Conservation (phyloP, 805 yeast species). For the Hanseniaspora jakobsenii region DNA sequence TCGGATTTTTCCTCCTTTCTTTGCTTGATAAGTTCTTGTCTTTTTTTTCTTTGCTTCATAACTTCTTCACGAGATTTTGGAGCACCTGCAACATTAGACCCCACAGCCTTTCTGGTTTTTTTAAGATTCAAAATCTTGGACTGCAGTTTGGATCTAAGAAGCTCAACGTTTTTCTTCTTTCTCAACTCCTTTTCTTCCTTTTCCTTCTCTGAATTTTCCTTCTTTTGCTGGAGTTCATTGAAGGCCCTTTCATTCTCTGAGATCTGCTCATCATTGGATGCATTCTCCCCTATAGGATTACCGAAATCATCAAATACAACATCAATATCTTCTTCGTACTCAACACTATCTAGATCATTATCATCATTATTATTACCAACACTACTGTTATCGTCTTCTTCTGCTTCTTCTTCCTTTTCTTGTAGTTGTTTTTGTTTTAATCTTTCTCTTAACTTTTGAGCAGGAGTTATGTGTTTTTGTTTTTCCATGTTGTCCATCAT, state of each 20-base stretch:
- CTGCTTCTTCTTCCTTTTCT: constrained; percentile 21
- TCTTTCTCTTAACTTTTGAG: constrained; percentile 16
- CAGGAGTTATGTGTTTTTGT: constrained; percentile 16
- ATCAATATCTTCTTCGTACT: constrained; percentile 28
- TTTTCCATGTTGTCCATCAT: constrained; percentile 19
- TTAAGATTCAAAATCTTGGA: constrained; percentile 56
- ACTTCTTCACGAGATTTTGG: constrained; percentile 76
- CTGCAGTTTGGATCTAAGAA: constrained; percentile 67
- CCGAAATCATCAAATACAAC: constrained; percentile 66
- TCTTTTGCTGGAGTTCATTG: constrained; percentile 10
- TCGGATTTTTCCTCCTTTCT: constrained; percentile 26
- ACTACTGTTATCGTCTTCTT: constrained; percentile 16
- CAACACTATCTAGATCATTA: constrained; percentile 23
- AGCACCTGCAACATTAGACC: constrained; percentile 67
- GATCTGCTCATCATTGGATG: no score
- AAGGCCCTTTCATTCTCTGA: constrained; percentile 11
- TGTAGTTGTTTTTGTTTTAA: constrained; percentile 18
- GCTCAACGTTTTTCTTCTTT: constrained; percentile 19
- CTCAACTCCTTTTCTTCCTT: constrained; percentile 19
- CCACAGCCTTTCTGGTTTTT: constrained; percentile 85
- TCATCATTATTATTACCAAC: constrained; percentile 15
- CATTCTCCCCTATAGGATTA: no score
- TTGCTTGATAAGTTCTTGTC: constrained; percentile 27
- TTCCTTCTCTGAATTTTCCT: constrained; percentile 20
- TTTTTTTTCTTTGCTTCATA: constrained; percentile 49